Base-by-base conservation (phyloP, 441 rosid genomes). In the Oxalis stricta region DNA sequence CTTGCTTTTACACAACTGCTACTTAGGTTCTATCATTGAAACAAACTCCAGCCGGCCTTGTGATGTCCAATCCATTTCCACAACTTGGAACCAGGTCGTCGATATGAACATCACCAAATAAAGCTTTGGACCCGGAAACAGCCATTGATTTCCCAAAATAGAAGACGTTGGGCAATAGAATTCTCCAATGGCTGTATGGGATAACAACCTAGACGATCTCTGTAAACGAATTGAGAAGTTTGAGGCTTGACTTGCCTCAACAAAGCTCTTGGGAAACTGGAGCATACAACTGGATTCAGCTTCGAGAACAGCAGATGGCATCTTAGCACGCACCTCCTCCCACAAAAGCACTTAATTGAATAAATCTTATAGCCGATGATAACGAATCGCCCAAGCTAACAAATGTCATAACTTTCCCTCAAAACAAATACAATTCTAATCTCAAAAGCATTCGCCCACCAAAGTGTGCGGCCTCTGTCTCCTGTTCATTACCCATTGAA, bases 271-370 rank as follows among this genome's bases (percentile, higher is more conserved):
- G 46, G 68, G 43, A 77, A 55, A 53, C 87, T 75, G 48, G 71
- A 56, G 63, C 32, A 63, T 19, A 50, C 45, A 19, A 53, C 41
- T 14, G 73, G 63, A 55, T 60, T 77, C 46, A 84, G 48, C 55
- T 77, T 79, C n/a, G 83, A 50, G 50, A 50, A 68, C 71, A 53
- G 66, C 57, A 46, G 77, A 65, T 64, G 82, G 85, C 95, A 89
- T 89, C 63, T 71, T 68, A 70, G 44, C 5, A 26, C n/a, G 31
- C 8, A 30, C 55, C 48, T 42, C 44, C 50, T 26, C 29, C 26
- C 43, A 53, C 8, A 26, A 42, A 59, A 33, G 26, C 43, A 47
- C n/a, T 47, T 3, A 21, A 24, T 56, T 59, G 42, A 46, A 50
- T 33, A 18, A 46, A 59, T 38, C 36, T 29, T 8, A n/a, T n/a